Conservation (phyloP, 257 asterid species). For the Fraxinus pennsylvanica region DNA sequence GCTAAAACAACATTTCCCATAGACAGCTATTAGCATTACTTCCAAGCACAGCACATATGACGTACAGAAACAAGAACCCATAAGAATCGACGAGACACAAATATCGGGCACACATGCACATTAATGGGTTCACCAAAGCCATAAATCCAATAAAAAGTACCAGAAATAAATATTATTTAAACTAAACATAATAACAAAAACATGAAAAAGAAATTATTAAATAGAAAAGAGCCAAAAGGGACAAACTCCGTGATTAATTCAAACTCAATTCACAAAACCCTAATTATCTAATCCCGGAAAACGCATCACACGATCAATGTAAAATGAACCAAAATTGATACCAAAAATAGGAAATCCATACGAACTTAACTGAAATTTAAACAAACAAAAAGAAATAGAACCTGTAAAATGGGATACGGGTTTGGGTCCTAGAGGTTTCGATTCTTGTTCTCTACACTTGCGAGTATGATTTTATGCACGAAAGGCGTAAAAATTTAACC, state of each 20-base stretch:
- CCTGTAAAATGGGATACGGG: constrained; percentile 36
- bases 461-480: not conserved
- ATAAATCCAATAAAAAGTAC: not conserved
- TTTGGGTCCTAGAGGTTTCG: constrained; percentile 34
- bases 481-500: not conserved
- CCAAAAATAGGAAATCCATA: constrained; percentile 14
- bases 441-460: constrained; percentile 11
- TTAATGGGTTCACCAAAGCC: constrained; percentile 22
- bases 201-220: not conserved
- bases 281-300: constrained; percentile 14
- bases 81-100: not conserved
- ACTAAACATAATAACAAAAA: not conserved
- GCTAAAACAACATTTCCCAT: not conserved
- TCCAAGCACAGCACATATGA: not conserved
- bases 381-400: constrained; percentile 28
- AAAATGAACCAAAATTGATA: not conserved
- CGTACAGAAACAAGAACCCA: constrained; percentile 7
- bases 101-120: constrained; percentile 15
- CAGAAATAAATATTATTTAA: not conserved
- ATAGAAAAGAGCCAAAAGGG: not conserved
- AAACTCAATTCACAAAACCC: constrained; percentile 10
- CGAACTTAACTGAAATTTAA: constrained; percentile 8
- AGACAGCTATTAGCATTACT: constrained; percentile 12
- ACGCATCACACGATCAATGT: constrained; percentile 22
- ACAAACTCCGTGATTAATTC: not conserved